phyloP scores from a whole-genome alignment of 306 rosid species.

The Trifolium dubium region DNA sequence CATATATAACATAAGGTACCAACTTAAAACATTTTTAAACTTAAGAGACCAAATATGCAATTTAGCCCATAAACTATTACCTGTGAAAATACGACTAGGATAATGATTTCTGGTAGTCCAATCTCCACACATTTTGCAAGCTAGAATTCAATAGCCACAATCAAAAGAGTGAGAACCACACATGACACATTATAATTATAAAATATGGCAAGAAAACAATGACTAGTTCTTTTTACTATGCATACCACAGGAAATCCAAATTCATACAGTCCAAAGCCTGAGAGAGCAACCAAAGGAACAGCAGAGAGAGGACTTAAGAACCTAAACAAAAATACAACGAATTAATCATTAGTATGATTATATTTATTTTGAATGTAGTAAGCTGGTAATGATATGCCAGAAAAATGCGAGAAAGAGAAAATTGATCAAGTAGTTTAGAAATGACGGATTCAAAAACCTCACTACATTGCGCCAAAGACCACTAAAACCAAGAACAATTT shows the following conservation, averaged over 20 bases:
- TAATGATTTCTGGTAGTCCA: constrained; percentile 86
- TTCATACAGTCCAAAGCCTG: constrained; percentile 91
- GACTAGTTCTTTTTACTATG: constrained; percentile 12
- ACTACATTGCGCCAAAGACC: constrained; percentile 99
- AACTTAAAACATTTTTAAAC: no score
- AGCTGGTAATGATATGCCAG: neutral
- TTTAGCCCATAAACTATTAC: neutral
- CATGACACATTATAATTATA: neutral
- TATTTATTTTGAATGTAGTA: neutral
- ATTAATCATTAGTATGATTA: constrained; percentile 13
- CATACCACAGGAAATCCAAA: constrained; percentile 91
- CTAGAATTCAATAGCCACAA: constrained; percentile 26
- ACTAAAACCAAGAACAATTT: constrained; percentile 96
- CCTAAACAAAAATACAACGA: constrained; percentile 54
- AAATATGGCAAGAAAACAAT: constrained; percentile 31
- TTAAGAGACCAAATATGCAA: no score
- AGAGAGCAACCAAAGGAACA: constrained; percentile 83
- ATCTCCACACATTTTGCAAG: constrained; percentile 77
- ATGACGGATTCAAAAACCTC: constrained; percentile 55
- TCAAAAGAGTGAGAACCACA: neutral
- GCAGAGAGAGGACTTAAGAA: constrained; percentile 87
- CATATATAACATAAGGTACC: no score
- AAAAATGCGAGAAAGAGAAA: constrained; percentile 1
- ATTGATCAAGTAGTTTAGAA: constrained; percentile 10
- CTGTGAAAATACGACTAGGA: constrained; percentile 62